These are phyloP conservation scores for Pythium volutum DNA, from an alignment of 352 stramenopile genomes.

Conservation along the genomic window DNA sequence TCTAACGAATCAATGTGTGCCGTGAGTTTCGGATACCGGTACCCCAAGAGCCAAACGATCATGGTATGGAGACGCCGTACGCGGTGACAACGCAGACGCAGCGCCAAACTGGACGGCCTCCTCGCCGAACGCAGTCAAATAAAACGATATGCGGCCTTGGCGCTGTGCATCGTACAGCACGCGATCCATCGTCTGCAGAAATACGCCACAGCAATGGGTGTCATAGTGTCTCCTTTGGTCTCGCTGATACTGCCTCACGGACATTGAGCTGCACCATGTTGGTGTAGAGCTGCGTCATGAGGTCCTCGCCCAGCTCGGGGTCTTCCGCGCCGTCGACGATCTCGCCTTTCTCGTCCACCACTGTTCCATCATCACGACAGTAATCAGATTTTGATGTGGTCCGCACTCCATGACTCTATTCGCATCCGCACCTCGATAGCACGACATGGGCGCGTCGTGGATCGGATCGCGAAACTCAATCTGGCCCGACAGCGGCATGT, in stretches of 20 bases:
- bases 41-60: too few species aligned
- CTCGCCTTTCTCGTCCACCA: constrained; percentile 84
- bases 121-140: constrained; percentile 93
- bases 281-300: constrained; percentile 86
- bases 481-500: constrained; percentile 86
- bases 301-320: constrained; percentile 69
- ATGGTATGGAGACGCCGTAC: constrained; percentile 15
- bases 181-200: constrained; percentile 92
- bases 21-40: too few species aligned
- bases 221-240: too few species aligned
- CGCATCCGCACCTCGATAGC: constrained; percentile 79
- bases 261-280: constrained; percentile 84
- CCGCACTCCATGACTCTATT: neutral
- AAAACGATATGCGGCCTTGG: constrained; percentile 93
- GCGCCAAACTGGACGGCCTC: constrained; percentile 96
- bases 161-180: constrained; percentile 97
- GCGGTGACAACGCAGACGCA: constrained; percentile 83
- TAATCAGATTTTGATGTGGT: neutral
- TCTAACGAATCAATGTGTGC: constrained; percentile 22
- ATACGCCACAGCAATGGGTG: neutral
- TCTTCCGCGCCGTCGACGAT: constrained; percentile 69
- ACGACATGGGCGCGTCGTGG: constrained; percentile 80
- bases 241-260: neutral
- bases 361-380: constrained; percentile 20
- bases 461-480: constrained; percentile 88